phyloP scores from a whole-genome alignment of 2,329 filamentous ascomycete genomes.

The Ophiocordyceps camponoti-saundersi region DNA sequence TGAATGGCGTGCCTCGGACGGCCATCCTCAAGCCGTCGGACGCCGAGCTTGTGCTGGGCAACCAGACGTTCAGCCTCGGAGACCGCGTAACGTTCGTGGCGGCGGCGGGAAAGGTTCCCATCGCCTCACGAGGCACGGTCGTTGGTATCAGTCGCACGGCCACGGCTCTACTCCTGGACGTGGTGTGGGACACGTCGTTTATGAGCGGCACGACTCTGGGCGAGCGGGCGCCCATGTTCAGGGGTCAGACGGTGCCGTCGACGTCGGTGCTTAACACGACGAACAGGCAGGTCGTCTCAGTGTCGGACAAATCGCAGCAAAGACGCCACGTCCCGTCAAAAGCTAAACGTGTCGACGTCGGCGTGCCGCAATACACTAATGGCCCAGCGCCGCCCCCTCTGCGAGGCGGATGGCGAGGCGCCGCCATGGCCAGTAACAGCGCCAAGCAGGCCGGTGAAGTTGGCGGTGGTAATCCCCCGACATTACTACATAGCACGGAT shows the following conservation, averaged over 20 bases:
- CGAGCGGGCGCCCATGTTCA: constrained; percentile 81
- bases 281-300: constrained; percentile 62
- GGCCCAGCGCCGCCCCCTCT: constrained; percentile 36
- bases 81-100: constrained; percentile 88
- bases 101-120: constrained; percentile 85
- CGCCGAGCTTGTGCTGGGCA: constrained; percentile 79
- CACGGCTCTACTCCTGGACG: constrained; percentile 66
- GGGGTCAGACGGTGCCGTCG: constrained; percentile 77
- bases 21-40: constrained; percentile 87
- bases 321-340: constrained; percentile 32
- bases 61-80: constrained; percentile 69
- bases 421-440: constrained; percentile 25
- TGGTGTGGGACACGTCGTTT: constrained; percentile 87
- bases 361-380: constrained; percentile 45
- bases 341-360: constrained; percentile 35
- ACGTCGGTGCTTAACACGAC: constrained; percentile 82
- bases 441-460: constrained; percentile 18
- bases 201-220: constrained; percentile 93
- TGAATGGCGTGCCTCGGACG: constrained; percentile 68
- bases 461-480: constrained; percentile 21
- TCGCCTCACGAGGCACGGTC: constrained; percentile 83
- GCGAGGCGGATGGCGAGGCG: constrained; percentile 39
- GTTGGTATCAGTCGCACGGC: constrained; percentile 82
- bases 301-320: constrained; percentile 33
- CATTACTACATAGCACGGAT: constrained; percentile 32